These are phyloP conservation scores for Panicum hallii DNA, from an alignment of 202 grass and related monocot genomes.

Conservation along the genomic window DNA sequence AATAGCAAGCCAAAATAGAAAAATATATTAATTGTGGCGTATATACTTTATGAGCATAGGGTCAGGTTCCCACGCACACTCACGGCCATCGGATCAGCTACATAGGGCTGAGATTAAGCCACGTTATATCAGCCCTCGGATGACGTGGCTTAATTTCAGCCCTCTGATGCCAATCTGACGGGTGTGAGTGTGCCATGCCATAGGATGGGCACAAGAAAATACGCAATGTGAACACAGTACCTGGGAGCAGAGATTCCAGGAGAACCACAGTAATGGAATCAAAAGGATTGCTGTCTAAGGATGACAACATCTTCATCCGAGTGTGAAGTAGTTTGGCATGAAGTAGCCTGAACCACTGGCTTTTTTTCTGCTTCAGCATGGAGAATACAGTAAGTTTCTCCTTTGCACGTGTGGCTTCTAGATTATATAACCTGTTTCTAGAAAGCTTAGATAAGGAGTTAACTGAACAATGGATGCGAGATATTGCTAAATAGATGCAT, in stretches of 20 bases:
- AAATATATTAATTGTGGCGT: not conserved
- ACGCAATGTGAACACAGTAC: not conserved
- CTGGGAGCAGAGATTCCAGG: no score
- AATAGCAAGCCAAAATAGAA: not conserved
- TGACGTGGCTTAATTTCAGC: no score
- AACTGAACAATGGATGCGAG: not conserved
- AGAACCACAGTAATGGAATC: no score
- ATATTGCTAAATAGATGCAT: no score
- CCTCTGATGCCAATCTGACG: no score
- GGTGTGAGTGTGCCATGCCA: no score
- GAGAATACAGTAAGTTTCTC: not conserved
- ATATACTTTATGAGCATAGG: no score
- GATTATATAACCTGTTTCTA: not conserved
- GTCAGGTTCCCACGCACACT: no score
- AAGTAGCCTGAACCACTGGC: not conserved
- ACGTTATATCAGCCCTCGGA: no score
- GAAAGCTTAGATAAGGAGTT: not conserved
- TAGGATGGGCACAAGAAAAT: not conserved
- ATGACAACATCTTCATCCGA: not conserved
- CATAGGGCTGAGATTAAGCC: no score
- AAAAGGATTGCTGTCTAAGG: not conserved
- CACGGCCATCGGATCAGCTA: no score
- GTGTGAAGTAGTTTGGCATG: not conserved
- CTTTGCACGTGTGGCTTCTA: not conserved
- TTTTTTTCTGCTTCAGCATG: not conserved